Conservation (phyloP, 768 basidiomycete species). For the Crassisporium funariophilum region DNA sequence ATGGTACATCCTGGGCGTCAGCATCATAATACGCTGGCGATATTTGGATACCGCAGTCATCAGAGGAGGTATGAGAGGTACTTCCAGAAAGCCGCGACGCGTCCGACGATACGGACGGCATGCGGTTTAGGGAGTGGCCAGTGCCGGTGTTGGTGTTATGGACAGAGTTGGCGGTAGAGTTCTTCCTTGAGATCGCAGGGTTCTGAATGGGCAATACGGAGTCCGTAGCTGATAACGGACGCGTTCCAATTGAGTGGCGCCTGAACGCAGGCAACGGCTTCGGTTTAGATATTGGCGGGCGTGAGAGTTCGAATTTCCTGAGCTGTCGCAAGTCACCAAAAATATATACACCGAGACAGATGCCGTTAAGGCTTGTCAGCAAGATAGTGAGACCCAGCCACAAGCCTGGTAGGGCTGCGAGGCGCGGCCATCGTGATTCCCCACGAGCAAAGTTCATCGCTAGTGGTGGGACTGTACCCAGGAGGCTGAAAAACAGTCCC, state of each 20-base stretch:
- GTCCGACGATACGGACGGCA: constrained; percentile 24
- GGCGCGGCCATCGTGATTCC: constrained; percentile 56
- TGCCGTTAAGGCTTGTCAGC: constrained; percentile 66
- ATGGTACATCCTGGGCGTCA: constrained; percentile 36
- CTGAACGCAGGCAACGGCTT: constrained; percentile 33
- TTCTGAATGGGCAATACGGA: constrained; percentile 17
- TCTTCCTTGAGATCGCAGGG: constrained; percentile 3
- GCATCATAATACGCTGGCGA: constrained; percentile 44
- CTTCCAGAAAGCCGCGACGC: constrained; percentile 19
- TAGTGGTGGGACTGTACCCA: constrained; percentile 52
- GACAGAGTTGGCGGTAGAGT: neutral
- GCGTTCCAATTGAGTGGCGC: constrained; percentile 17
- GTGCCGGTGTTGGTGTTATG: constrained; percentile 4
- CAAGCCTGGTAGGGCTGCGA: constrained; percentile 64
- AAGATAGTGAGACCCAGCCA: constrained; percentile 70
- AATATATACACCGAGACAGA: constrained; percentile 77
- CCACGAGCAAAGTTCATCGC: constrained; percentile 47
- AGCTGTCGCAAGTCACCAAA: constrained; percentile 82
- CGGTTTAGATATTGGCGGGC: constrained; percentile 63
- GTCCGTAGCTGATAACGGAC: constrained; percentile 17
- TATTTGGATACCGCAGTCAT: constrained; percentile 38
- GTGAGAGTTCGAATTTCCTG: constrained; percentile 74
- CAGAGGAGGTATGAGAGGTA: constrained; percentile 11
- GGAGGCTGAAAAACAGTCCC: constrained; percentile 51
- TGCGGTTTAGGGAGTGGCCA: neutral